phyloP scores from a whole-genome alignment of 345 rosid genomes.

The Jatropha curcas region DNA sequence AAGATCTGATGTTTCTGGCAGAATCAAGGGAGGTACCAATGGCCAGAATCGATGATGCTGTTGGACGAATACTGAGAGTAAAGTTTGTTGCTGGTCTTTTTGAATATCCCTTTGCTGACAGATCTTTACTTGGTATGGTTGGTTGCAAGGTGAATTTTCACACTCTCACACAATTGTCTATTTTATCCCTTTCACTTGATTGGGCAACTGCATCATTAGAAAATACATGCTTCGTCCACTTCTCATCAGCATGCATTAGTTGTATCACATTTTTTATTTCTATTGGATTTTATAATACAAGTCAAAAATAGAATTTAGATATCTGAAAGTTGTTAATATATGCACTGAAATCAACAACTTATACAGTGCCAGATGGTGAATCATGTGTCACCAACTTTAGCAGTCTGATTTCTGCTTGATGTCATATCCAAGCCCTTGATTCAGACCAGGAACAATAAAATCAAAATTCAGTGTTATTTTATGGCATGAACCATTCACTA shows the following conservation, averaged over 20 bases:
- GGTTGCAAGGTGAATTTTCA: slow-evolving; percentile 68
- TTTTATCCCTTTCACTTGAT: slow-evolving; percentile 3
- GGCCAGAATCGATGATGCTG: slow-evolving; percentile 73
- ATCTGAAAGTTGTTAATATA: background rate
- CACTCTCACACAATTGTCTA: background rate
- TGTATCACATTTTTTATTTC: background rate
- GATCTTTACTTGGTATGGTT: slow-evolving; percentile 62
- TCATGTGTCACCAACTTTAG: background rate
- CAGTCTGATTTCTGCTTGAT: background rate
- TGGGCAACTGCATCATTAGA: background rate
- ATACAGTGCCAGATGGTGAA: background rate
- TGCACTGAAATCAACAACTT: background rate
- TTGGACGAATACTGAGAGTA: slow-evolving; percentile 82
- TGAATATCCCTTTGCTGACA: slow-evolving; percentile 67
- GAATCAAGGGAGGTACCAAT: slow-evolving; percentile 74
- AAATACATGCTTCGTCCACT: slow-evolving; percentile 4
- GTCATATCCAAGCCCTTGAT: background rate
- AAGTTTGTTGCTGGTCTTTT: slow-evolving; percentile 83
- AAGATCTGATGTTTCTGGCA: slow-evolving; percentile 52
- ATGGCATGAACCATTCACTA: background rate
- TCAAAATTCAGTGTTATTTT: background rate
- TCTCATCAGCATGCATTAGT: background rate
- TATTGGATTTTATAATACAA: background rate
- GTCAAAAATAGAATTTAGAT: background rate
- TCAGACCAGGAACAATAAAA: background rate